A percentile compares a stretch with the other conserved stretches of the same genome.
phyloP scores from a whole-genome alignment of 257 asterid species.

The Nicotiana noctiflora region DNA sequence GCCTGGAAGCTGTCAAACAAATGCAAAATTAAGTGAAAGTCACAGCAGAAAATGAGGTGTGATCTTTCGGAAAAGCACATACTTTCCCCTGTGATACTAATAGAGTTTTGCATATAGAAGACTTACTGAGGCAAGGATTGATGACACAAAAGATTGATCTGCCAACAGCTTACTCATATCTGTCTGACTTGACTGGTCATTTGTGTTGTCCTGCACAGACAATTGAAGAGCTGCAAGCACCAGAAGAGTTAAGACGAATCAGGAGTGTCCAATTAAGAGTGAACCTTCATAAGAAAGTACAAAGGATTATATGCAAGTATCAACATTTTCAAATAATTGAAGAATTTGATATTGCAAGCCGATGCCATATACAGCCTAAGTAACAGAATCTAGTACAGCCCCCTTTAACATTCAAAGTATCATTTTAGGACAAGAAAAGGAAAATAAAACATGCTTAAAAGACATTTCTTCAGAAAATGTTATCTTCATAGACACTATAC shows the following conservation, averaged over 20 bases:
- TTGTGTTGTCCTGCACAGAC: slow-evolving; percentile 76
- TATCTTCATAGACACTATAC: not conserved
- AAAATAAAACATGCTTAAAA: not conserved
- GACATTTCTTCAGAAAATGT: not conserved
- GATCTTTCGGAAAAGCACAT: not conserved
- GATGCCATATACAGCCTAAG: not conserved
- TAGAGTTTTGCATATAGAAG: not conserved
- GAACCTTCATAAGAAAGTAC: not conserved
- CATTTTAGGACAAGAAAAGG: not conserved
- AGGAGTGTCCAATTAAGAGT: not conserved
- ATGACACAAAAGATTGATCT: slow-evolving; percentile 73
- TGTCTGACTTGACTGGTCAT: slow-evolving; percentile 49
- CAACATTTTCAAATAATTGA: not conserved
- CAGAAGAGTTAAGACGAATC: not conserved
- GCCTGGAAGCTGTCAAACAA: slow-evolving; percentile 81
- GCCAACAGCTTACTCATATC: slow-evolving; percentile 70
- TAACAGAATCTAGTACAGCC: not conserved
- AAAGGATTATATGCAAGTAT: not conserved
- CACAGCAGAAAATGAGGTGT: not conserved
- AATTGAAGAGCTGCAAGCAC: slow-evolving; percentile 75
- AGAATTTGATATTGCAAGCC: slow-evolving; percentile 1
- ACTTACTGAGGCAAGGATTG: slow-evolving; percentile 82
- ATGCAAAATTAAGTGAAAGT: not conserved
- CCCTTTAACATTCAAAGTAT: not conserved
- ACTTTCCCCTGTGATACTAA: not conserved